These are phyloP conservation scores for Colletotrichum costaricense DNA, from an alignment of 2,329 filamentous ascomycete genomes.

Conservation along the genomic window DNA sequence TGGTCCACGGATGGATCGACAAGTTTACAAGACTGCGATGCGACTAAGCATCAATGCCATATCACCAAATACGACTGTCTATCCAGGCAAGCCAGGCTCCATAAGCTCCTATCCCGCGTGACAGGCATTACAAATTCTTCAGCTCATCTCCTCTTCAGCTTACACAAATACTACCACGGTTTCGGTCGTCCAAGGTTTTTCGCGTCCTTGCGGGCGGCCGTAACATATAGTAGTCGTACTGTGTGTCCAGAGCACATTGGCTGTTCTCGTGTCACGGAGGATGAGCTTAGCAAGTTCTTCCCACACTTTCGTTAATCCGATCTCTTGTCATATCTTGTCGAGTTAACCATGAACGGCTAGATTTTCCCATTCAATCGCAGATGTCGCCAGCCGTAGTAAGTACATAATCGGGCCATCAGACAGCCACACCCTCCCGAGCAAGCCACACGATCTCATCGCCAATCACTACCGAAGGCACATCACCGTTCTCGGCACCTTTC, in stretches of 20 bases:
- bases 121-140: neutral
- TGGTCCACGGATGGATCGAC: neutral
- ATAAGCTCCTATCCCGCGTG: neutral
- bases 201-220: constrained; percentile 16
- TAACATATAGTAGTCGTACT: neutral
- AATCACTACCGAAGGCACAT: neutral
- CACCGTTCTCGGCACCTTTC: neutral
- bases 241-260: constrained; percentile 1
- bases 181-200: neutral
- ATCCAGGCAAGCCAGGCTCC: neutral
- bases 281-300: neutral
- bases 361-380: neutral
- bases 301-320: neutral
- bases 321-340: neutral
- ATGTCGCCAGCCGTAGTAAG: neutral
- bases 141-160: neutral
- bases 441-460: neutral
- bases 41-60: neutral
- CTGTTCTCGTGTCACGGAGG: neutral
- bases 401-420: neutral
- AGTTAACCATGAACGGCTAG: neutral
- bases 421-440: neutral
- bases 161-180: neutral
- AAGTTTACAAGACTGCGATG: neutral
- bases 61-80: neutral